These are phyloP conservation scores for Cadophora luteo-olivacea DNA, from an alignment of 2,329 filamentous ascomycete genomes.

Conservation along the genomic window DNA sequence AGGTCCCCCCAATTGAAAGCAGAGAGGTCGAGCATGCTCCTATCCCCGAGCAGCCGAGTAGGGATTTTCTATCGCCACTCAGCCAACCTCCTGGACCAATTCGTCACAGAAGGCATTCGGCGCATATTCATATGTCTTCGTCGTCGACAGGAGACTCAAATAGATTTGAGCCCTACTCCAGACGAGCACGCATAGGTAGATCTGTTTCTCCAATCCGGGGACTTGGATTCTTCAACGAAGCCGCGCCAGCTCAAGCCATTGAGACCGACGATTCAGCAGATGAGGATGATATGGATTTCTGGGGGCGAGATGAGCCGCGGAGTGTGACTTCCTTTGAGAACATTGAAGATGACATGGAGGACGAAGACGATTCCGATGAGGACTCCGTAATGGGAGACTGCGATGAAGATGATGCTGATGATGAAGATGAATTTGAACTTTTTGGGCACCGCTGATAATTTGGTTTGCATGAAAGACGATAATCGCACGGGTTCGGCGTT, in stretches of 20 bases:
- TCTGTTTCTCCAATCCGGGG: constrained; percentile 45
- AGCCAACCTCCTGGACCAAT: constrained; percentile 23
- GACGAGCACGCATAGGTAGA: constrained; percentile 41
- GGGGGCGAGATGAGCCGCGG: constrained; percentile 53
- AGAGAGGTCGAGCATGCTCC: constrained; percentile 33
- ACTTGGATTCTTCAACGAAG: constrained; percentile 39
- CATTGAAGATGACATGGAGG: constrained; percentile 39
- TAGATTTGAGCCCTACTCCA: constrained; percentile 38
- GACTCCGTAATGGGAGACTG: constrained; percentile 43
- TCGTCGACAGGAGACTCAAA: constrained; percentile 20
- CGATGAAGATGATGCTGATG: constrained; percentile 51
- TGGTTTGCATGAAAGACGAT: constrained; percentile 10
- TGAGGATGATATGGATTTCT: constrained; percentile 56
- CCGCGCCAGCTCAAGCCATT: constrained; percentile 46
- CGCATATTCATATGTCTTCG: constrained; percentile 35
- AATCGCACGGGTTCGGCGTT: not conserved
- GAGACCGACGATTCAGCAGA: constrained; percentile 56
- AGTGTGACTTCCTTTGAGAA: constrained; percentile 39
- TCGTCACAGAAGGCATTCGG: constrained; percentile 43
- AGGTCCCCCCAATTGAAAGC: constrained; percentile 35
- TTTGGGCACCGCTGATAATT: constrained; percentile 55
- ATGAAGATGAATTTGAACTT: constrained; percentile 56
- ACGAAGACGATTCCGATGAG: constrained; percentile 50
- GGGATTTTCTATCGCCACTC: constrained; percentile 30
- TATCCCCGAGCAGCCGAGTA: constrained; percentile 26